phyloP scores from a whole-genome alignment of 495 filamentous ascomycete genomes.

The Penicillium robsamsonii region DNA sequence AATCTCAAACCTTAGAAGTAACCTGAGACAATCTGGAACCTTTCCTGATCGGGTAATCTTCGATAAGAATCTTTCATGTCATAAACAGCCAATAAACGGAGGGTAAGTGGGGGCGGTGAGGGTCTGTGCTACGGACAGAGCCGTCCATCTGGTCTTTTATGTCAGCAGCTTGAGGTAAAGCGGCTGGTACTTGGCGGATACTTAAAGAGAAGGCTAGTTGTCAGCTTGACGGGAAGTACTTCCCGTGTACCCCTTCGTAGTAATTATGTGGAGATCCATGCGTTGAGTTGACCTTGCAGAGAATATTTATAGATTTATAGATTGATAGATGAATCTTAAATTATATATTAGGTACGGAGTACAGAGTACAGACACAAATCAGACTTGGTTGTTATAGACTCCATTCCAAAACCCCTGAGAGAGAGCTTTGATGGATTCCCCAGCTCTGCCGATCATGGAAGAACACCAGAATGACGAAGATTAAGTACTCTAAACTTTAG shows the following conservation, averaged over 20 bases:
- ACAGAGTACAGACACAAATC: neutral
- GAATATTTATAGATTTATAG: conserved; percentile 14
- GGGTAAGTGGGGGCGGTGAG: conserved; percentile 13
- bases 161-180: conserved; percentile 1
- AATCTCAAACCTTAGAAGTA: neutral
- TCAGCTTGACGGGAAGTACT: neutral
- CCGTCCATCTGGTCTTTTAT: conserved; percentile 1
- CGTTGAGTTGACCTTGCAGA: conserved; percentile 5
- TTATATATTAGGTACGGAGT: neutral
- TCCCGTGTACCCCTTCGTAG: neutral
- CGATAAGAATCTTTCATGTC: conserved; percentile 26
- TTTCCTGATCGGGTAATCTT: conserved; percentile 23
- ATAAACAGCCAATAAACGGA: conserved; percentile 4
- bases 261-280: conserved; percentile 13
- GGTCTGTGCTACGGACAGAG: conserved; percentile 9
- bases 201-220: neutral
- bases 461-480: conserved; percentile 4
- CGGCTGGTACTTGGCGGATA: neutral
- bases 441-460: conserved; percentile 11
- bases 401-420: conserved; percentile 10
- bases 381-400: neutral
- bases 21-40: conserved; percentile 21
- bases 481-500: conserved; percentile 1
- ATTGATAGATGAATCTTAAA: conserved; percentile 8
- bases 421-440: conserved; percentile 1